These are phyloP conservation scores for Tetraselmis striata DNA, from an alignment of 139 green algal genomes.

Conservation along the genomic window DNA sequence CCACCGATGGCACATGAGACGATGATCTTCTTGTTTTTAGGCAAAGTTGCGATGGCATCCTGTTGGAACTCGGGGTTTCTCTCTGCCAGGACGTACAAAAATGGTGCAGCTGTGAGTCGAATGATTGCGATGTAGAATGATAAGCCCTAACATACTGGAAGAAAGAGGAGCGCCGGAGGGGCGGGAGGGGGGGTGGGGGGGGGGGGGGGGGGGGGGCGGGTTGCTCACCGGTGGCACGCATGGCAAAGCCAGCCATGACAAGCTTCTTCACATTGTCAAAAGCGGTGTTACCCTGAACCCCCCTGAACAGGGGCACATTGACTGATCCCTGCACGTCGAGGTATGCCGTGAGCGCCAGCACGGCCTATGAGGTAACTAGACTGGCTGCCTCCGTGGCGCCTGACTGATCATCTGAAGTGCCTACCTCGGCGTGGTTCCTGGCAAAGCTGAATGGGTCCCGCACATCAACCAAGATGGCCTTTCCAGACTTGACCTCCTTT, in stretches of 20 bases:
- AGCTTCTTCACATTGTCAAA: conserved; percentile 63
- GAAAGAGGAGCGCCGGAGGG: too few species aligned
- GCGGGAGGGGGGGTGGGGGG: too few species aligned
- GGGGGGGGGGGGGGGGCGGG: too few species aligned
- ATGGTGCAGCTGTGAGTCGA: too few species aligned
- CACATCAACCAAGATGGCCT: not conserved
- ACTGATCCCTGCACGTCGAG: conserved; percentile 29
- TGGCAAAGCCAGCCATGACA: conserved; percentile 54
- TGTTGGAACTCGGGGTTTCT: conserved; percentile 50
- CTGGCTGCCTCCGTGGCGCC: too few species aligned
- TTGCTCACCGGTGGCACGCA: conserved; percentile 54
- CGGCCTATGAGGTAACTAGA: too few species aligned
- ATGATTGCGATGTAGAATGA: too few species aligned
- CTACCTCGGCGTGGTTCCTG: not conserved
- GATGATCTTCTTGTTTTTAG: conserved; percentile 37
- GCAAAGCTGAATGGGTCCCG: not conserved
- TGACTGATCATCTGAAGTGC: too few species aligned
- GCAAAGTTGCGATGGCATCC: not conserved
- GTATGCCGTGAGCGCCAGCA: too few species aligned
- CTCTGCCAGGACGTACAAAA: conserved; percentile 33
- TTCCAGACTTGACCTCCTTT: not conserved
- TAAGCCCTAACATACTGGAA: too few species aligned
- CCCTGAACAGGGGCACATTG: conserved; percentile 52
- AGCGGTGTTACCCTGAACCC: conserved; percentile 31
- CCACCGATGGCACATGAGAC: conserved; percentile 37